phyloP scores from a whole-genome alignment of 2,329 filamentous ascomycete genomes.

The Aspergillus sp. region DNA sequence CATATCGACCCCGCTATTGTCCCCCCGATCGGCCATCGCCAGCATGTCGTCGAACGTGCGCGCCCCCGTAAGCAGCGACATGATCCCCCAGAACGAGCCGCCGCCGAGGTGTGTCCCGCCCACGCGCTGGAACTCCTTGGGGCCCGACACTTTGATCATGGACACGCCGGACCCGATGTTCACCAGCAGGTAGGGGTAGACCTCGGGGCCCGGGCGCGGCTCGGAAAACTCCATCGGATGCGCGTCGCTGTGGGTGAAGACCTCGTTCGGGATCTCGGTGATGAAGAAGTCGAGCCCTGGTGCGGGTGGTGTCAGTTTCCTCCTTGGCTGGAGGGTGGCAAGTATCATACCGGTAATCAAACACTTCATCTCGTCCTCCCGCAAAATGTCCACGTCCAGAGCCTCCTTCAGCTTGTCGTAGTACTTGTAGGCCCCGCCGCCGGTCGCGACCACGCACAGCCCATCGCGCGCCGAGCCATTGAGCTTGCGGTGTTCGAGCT shows the following conservation, averaged over 20 bases:
- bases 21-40: slow-evolving; percentile 76
- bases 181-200: slow-evolving; percentile 94
- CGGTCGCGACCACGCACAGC: slow-evolving; percentile 88
- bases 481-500: slow-evolving; percentile 67
- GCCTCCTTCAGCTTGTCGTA: slow-evolving; percentile 82
- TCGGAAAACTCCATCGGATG: slow-evolving; percentile 84
- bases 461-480: slow-evolving; percentile 62
- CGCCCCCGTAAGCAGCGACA: slow-evolving; percentile 86
- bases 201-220: slow-evolving; percentile 61
- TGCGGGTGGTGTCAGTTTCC: neutral
- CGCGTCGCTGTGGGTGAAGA: slow-evolving; percentile 89
- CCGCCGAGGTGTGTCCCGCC: slow-evolving; percentile 91
- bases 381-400: slow-evolving; percentile 74
- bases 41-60: slow-evolving; percentile 98
- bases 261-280: slow-evolving; percentile 90
- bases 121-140: slow-evolving; percentile 76
- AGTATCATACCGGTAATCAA: slow-evolving; percentile 68
- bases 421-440: slow-evolving; percentile 92
- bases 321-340: neutral
- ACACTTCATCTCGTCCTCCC: slow-evolving; percentile 98
- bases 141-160: slow-evolving; percentile 93
- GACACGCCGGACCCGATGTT: slow-evolving; percentile 97
- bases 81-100: slow-evolving; percentile 92
- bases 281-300: slow-evolving; percentile 96
- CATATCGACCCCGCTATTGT: slow-evolving; percentile 92